These are phyloP conservation scores for Solanum okadae DNA, from an alignment of 257 asterid genomes.

Conservation along the genomic window DNA sequence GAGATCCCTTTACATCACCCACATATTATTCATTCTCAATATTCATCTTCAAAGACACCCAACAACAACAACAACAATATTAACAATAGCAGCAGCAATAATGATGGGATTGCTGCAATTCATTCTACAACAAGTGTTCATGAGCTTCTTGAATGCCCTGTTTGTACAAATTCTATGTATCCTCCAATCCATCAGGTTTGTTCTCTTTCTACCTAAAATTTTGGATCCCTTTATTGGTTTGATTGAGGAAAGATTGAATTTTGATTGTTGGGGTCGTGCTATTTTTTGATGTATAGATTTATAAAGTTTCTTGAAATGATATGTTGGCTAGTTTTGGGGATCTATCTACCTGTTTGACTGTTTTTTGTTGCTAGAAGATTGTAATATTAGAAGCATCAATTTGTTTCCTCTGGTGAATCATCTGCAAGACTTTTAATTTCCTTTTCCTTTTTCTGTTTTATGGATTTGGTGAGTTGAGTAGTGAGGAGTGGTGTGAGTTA, in stretches of 20 bases:
- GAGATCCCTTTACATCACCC: conserved; percentile 30
- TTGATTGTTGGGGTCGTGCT: not conserved
- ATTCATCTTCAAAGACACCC: conserved; percentile 29
- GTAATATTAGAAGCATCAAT: not conserved
- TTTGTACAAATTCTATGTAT: conserved; percentile 3
- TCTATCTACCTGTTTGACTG: not conserved
- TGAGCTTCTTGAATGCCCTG: conserved; percentile 30
- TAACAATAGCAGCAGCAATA: conserved; percentile 4
- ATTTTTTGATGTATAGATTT: not conserved
- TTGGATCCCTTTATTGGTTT: not conserved
- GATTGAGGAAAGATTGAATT: not conserved
- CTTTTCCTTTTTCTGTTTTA: not conserved
- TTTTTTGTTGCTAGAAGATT: not conserved
- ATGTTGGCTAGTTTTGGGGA: not conserved
- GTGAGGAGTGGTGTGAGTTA: not conserved
- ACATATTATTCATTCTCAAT: conserved; percentile 14
- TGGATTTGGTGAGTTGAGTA: not conserved
- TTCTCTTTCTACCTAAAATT: conserved; percentile 34
- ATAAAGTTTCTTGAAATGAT: not conserved
- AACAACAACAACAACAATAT: conserved; percentile 5
- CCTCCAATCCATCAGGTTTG: conserved; percentile 12
- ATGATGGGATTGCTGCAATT: conserved; percentile 18
- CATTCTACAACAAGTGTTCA: conserved; percentile 43
- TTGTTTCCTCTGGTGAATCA: not conserved
- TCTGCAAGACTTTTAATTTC: not conserved